These are phyloP conservation scores for Penicillium thymicola DNA, from an alignment of 2,329 filamentous ascomycete species.

Conservation along the genomic window DNA sequence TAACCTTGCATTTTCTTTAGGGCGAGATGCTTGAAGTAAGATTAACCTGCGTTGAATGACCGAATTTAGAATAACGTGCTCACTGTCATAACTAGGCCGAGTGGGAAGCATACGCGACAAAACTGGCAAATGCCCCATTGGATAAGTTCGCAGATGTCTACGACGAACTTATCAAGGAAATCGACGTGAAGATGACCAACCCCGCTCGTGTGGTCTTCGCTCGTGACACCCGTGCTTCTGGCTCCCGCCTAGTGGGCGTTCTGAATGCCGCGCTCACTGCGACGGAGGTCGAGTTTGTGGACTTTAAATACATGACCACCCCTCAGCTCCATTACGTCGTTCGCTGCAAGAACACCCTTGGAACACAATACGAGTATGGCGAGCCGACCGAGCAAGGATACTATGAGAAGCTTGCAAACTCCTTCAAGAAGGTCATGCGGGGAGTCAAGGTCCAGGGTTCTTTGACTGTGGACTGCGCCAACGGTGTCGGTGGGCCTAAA, in stretches of 20 bases:
- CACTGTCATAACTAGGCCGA: conserved; percentile 53
- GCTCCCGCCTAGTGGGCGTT: conserved; percentile 74
- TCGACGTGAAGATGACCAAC: conserved; percentile 69
- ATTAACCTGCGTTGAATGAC: neutral
- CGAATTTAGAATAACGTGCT: conserved; percentile 15
- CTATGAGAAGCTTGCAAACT: conserved; percentile 83
- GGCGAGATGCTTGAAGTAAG: conserved; percentile 92
- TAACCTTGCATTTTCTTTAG: conserved; percentile 34
- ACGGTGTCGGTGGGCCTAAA: conserved; percentile 93
- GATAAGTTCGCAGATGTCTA: conserved; percentile 77
- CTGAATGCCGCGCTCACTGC: conserved; percentile 77
- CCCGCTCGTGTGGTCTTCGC: conserved; percentile 83
- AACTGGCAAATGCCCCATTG: conserved; percentile 77
- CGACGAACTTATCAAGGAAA: conserved; percentile 67
- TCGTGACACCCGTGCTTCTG: conserved; percentile 89
- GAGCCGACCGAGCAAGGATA: conserved; percentile 87
- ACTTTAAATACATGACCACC: conserved; percentile 90
- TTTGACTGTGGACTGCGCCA: conserved; percentile 89
- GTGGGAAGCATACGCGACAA: conserved; percentile 87
- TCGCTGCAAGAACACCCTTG: conserved; percentile 88
- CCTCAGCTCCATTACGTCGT: conserved; percentile 98
- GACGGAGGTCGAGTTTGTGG: conserved; percentile 68
- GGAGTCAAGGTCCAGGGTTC: conserved; percentile 69
- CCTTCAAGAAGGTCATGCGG: conserved; percentile 80
- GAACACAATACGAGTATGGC: conserved; percentile 82